Percentiles rank a stretch among this genome's conserved stretches.
Conservation (phyloP, 345 rosid species). For the Leavenworthia alabamica region DNA sequence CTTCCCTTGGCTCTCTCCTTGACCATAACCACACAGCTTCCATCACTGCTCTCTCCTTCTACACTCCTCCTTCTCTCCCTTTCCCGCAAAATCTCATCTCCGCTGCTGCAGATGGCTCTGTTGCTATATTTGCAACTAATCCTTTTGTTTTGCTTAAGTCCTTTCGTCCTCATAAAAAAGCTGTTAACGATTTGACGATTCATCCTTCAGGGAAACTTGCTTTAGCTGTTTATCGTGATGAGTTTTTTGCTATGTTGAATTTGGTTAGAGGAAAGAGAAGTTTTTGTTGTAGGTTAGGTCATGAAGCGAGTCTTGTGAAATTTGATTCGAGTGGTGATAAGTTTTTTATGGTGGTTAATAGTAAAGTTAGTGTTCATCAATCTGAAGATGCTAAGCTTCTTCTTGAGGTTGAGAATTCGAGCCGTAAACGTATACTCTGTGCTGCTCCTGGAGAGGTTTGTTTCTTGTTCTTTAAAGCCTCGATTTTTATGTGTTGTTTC, state of each 20-base stretch:
- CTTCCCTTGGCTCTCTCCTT: conserved; percentile 76
- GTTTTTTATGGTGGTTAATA: conserved; percentile 65
- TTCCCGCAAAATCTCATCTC: conserved; percentile 88
- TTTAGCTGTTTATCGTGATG: conserved; percentile 70
- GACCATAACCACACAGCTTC: conserved; percentile 60
- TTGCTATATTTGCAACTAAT: conserved; percentile 75
- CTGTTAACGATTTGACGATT: conserved; percentile 61
- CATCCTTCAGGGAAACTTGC: conserved; percentile 86
- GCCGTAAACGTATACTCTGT: conserved; percentile 61
- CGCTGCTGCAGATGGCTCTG: conserved; percentile 72
- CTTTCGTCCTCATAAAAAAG: conserved; percentile 55
- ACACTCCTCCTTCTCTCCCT: conserved; percentile 60
- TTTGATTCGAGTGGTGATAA: conserved; percentile 53
- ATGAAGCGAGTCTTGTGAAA: conserved; percentile 60
- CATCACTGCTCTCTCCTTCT: conserved; percentile 71
- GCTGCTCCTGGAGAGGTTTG: conserved; percentile 75
- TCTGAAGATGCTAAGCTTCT: conserved; percentile 81
- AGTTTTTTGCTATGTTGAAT: conserved; percentile 80
- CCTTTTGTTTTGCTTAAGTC: conserved; percentile 80
- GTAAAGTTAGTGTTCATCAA: conserved; percentile 62
- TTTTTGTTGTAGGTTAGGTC: conserved; percentile 61
- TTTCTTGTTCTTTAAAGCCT: background rate
- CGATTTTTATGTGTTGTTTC: background rate
- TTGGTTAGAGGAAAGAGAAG: conserved; percentile 84
- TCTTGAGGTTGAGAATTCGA: conserved; percentile 45